phyloP scores from a whole-genome alignment of 306 rosid species.

The Adenanthera pavonina region DNA sequence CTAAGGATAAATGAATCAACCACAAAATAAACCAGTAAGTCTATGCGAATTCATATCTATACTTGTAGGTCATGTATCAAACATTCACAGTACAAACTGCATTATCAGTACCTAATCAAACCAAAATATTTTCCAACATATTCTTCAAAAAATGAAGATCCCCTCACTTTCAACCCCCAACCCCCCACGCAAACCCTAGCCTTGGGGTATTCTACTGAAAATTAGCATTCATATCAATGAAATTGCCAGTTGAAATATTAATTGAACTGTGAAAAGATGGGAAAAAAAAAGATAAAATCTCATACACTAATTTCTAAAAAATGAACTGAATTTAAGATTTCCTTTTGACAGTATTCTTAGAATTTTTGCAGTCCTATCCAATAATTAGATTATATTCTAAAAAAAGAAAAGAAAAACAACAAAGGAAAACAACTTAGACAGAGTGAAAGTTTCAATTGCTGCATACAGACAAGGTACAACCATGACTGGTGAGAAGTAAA shows the following conservation, averaged over 20 bases:
- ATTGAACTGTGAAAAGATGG: background rate
- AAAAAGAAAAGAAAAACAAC: background rate
- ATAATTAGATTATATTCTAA: background rate
- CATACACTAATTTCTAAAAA: background rate
- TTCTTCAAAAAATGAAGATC: slow-evolving; percentile 3
- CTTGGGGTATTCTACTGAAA: background rate
- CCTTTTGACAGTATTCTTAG: background rate
- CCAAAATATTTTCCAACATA: slow-evolving; percentile 1
- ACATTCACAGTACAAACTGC: background rate
- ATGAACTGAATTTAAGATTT: background rate
- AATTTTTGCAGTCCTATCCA: background rate
- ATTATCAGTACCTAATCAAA: background rate
- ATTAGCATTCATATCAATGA: background rate
- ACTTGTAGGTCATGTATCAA: background rate
- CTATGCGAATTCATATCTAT: background rate
- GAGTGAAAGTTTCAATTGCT: background rate
- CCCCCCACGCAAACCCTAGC: background rate
- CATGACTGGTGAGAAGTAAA: background rate
- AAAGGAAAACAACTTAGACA: background rate
- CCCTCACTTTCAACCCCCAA: background rate
- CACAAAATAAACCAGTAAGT: background rate
- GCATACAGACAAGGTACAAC: background rate
- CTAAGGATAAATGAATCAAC: background rate
- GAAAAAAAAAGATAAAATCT: background rate
- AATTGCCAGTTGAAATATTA: slow-evolving; percentile 7